Conservation (phyloP, 768 basidiomycete genomes). For the Boletus subcaerulescens region DNA sequence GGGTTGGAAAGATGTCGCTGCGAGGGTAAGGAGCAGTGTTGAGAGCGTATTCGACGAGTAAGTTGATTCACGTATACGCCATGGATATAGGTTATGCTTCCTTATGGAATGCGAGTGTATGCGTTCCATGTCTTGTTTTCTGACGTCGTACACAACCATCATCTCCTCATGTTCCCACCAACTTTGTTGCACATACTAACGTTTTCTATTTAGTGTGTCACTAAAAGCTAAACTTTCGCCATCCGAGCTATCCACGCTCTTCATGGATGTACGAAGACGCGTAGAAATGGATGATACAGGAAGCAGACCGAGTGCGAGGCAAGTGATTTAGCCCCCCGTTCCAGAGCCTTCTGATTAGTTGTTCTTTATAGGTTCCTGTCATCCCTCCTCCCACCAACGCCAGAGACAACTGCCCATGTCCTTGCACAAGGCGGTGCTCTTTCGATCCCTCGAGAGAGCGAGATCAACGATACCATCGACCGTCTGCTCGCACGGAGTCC, state of each 20-base stretch:
- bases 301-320: conserved; percentile 17
- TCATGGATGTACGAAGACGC: conserved; percentile 70
- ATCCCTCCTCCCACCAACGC: conserved; percentile 71
- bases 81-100: not conserved
- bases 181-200: conserved; percentile 8
- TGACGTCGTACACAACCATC: not conserved
- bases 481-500: not conserved
- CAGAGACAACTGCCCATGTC: conserved; percentile 65
- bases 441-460: conserved; percentile 4
- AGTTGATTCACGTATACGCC: conserved; percentile 20
- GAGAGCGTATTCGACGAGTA: conserved; percentile 85
- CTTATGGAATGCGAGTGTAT: not conserved
- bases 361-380: conserved; percentile 51
- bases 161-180: not conserved
- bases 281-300: conserved; percentile 68
- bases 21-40: conserved; percentile 68
- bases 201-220: conserved; percentile 56
- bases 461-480: not conserved
- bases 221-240: conserved; percentile 72
- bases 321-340: not conserved
- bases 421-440: conserved; percentile 59
- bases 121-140: not conserved
- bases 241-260: conserved; percentile 63
- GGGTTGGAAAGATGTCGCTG: conserved; percentile 84
- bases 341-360: not conserved